Evolutionary conservation across 805 yeast genomes (phyloP).

Genomic region (Pichia membranifaciens): DNA sequence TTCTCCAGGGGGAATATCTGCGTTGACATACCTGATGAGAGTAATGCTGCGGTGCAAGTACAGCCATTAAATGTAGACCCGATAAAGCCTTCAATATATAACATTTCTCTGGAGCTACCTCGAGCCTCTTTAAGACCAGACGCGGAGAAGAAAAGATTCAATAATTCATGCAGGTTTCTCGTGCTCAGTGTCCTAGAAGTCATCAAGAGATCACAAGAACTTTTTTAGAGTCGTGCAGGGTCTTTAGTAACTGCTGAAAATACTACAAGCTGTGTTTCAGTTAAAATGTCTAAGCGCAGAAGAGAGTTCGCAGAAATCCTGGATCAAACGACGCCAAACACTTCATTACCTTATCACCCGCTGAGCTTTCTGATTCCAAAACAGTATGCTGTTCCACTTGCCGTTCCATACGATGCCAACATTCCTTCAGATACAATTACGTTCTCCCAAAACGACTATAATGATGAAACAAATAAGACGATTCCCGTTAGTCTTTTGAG

Average conservation of each 20-base stretch:
- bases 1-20: slow-evolving; percentile 17
- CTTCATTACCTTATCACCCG: slow-evolving; percentile 27
- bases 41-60: too few relatives aligned
- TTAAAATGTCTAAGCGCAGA: slow-evolving; percentile 1
- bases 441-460: slow-evolving; percentile 10
- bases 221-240: too few relatives aligned
- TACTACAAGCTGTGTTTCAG: too few relatives aligned
- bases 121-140: too few relatives aligned
- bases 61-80: too few relatives aligned
- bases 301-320: neutral
- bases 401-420: slow-evolving; percentile 23
- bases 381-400: slow-evolving; percentile 28
- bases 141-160: neutral
- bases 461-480: slow-evolving; percentile 5
- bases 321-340: slow-evolving; percentile 16
- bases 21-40: slow-evolving; percentile 16
- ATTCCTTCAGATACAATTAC: slow-evolving; percentile 6
- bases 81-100: too few relatives aligned
- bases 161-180: too few relatives aligned
- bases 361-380: slow-evolving; percentile 35
- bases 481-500: slow-evolving; percentile 13
- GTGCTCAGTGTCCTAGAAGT: too few relatives aligned
- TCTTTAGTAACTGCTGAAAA: neutral
- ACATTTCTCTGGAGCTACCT: too few relatives aligned
- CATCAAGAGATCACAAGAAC: too few relatives aligned